Evolutionary conservation across 495 filamentous ascomycete genomes (phyloP).

Genomic region (Penicillium salamii): DNA sequence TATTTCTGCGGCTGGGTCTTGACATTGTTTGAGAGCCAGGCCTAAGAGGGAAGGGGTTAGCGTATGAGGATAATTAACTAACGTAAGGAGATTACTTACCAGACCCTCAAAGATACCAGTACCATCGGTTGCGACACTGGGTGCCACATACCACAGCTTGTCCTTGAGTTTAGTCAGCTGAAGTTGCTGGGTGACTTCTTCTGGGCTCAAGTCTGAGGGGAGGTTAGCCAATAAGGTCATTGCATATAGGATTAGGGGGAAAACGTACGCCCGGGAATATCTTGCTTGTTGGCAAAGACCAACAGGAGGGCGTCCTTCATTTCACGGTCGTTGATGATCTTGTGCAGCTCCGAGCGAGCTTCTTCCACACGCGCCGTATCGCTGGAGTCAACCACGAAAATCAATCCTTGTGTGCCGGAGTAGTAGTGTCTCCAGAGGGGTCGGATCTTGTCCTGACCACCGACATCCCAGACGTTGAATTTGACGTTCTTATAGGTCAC

Average conservation of each 20-base stretch:
- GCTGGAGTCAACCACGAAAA: constrained; percentile 95
- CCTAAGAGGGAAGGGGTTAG: constrained; percentile 42
- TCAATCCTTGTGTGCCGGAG: constrained; percentile 92
- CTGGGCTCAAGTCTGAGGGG: constrained; percentile 71
- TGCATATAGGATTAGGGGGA: background rate
- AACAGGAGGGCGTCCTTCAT: constrained; percentile 95
- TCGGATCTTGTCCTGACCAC: constrained; percentile 98
- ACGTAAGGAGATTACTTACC: constrained; percentile 44
- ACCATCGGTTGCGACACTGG: constrained; percentile 89
- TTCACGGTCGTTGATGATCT: constrained; percentile 95
- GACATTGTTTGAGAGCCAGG: constrained; percentile 92
- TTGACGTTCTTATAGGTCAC: constrained; percentile 99
- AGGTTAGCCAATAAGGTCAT: constrained; percentile 13
- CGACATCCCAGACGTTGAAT: constrained; percentile 99
- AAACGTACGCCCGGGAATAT: constrained; percentile 74
- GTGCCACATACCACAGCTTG: constrained; percentile 94
- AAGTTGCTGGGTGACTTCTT: constrained; percentile 82
- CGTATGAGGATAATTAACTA: background rate
- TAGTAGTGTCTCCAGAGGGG: constrained; percentile 99
- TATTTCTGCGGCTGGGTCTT: constrained; percentile 64
- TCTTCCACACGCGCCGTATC: constrained; percentile 86
- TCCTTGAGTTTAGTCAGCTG: constrained; percentile 83
- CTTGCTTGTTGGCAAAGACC: constrained; percentile 98
- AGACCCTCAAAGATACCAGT: constrained; percentile 94
- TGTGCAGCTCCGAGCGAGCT: constrained; percentile 82